Conservation (phyloP, 305 asterid genomes). For the Striga hermonthica region DNA sequence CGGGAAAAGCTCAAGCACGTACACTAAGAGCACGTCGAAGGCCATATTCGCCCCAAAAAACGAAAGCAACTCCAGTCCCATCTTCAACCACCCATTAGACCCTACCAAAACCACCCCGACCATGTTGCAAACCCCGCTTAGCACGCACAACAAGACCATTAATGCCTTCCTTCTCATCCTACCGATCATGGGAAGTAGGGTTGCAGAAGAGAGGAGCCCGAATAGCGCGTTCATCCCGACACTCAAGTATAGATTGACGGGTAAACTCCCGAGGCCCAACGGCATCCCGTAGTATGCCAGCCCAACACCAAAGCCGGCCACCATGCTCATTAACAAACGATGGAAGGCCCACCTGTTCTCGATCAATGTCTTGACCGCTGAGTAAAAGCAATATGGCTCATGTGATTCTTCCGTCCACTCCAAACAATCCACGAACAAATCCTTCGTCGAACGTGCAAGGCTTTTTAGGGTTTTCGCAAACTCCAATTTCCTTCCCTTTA, state of each 20-base stretch:
- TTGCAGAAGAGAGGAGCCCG: constrained; percentile 30
- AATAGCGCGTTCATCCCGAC: constrained; percentile 36
- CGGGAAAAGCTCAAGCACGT: constrained; percentile 37
- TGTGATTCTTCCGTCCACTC: constrained; percentile 18
- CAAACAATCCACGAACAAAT: constrained; percentile 7
- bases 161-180: constrained; percentile 33
- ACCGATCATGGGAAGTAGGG: constrained; percentile 23
- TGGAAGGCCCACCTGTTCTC: constrained; percentile 30
- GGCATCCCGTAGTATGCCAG: constrained; percentile 45
- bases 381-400: constrained; percentile 16
- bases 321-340: constrained; percentile 28
- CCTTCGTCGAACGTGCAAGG: constrained; percentile 24
- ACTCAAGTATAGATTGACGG: constrained; percentile 34
- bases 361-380: constrained; percentile 29
- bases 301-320: constrained; percentile 39
- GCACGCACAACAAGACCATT: constrained; percentile 29
- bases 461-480: constrained; percentile 32
- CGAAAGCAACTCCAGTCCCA: constrained; percentile 30
- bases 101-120: constrained; percentile 18
- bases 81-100: constrained; percentile 16
- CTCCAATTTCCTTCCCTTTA: constrained; percentile 33
- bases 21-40: constrained; percentile 29
- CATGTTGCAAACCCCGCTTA: constrained; percentile 37
- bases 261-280: constrained; percentile 39
- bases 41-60: constrained; percentile 33